These are phyloP conservation scores for Trichosporon sp. DNA, from an alignment of 1,284 basidiomycete genomes.

Conservation along the genomic window DNA sequence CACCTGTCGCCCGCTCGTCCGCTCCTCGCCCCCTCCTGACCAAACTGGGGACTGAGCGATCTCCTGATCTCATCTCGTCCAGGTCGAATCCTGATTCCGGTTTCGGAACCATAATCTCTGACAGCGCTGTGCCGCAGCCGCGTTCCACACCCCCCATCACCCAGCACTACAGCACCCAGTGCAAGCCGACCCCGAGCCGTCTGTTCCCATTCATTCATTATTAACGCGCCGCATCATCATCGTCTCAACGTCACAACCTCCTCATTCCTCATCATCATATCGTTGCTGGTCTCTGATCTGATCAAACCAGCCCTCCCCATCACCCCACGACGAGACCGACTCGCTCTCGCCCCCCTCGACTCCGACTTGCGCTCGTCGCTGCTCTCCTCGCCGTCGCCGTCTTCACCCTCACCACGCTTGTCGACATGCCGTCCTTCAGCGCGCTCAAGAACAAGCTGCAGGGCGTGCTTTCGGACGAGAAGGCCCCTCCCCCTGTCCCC, in stretches of 20 bases:
- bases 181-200: neutral
- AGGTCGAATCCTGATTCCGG: neutral
- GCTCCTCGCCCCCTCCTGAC: neutral
- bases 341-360: neutral
- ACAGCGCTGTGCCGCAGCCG: conserved; percentile 7
- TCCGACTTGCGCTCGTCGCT: neutral
- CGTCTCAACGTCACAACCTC: neutral
- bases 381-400: neutral
- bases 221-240: conserved; percentile 3
- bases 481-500: neutral
- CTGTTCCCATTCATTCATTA: conserved; percentile 12
- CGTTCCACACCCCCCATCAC: neutral
- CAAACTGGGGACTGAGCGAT: neutral
- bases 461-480: conserved; percentile 12
- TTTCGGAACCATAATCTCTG: conserved; percentile 12
- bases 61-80: conserved; percentile 3
- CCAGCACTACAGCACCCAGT: neutral
- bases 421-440: neutral
- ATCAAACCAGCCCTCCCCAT: neutral
- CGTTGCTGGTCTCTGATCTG: neutral
- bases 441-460: conserved; percentile 13
- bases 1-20: no score
- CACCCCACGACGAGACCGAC: neutral
- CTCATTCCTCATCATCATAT: neutral
- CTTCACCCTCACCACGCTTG: neutral